Base-by-base conservation (phyloP, 2,329 filamentous ascomycete genomes). In the Sphaerulina vaccinii region DNA sequence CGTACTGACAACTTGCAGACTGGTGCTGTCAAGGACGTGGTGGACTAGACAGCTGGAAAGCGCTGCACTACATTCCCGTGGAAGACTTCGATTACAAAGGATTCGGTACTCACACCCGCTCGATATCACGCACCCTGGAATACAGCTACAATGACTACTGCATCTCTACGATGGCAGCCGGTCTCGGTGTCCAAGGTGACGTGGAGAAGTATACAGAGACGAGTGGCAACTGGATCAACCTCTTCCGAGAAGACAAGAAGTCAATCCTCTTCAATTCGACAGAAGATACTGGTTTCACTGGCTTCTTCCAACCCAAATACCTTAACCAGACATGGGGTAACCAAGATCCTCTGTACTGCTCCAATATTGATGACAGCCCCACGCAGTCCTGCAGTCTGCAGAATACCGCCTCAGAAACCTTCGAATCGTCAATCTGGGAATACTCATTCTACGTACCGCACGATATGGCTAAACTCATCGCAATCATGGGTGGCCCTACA, bases 391-490 rank as follows among this genome's bases (percentile, higher is more conserved):
- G 76, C 62, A 78, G 75, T 39, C 67, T 79, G 10, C 74, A 74
- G 32, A 86, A 86, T 18, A 62, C 48, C n/a, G 59, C 57, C 6
- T 49, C 44, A 2, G 86, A 89, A 68, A 89, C 86, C 0, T 90
- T 86, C 58, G 86, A 90, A 66, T 82, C 79, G 43, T 85, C 81
- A 49, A 74, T 81, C 5, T 90, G 86, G 86, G 81, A 75, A 40
- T 87, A 87, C 69, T 82, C 79, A 4, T 84, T 85, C 74, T 84
- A 84, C 53, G 79, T 82, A n/a, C 79, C 85, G 42, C 85, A 88
- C 66, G 85, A 88, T 38, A 62, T 73, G 35, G 64, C 67, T 6
- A 67, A 65, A 5, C 61, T 75, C 15, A 75, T 65, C 72, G 85
- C 51, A 68, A 72, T 21, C 66, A 85, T 47, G 42, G 84, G 83